Conservation (phyloP, 495 filamentous ascomycete species). For the Hypoxylon cercidicola region DNA sequence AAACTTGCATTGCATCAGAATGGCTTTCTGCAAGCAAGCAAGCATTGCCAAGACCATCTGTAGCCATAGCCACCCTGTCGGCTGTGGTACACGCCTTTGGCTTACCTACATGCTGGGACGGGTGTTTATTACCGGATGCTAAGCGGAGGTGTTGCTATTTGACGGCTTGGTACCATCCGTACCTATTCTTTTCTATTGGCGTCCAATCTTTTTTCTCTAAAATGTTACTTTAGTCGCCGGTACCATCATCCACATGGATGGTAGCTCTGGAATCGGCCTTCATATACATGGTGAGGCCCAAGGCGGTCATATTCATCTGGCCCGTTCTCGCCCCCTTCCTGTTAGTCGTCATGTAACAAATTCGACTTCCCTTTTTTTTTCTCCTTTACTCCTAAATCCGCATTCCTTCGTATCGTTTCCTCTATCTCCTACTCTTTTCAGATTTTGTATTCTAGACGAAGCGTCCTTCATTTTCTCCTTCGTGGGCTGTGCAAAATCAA, state of each 20-base stretch:
- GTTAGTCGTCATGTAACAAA: slow-evolving; percentile 28
- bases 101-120: slow-evolving; percentile 3
- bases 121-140: slow-evolving; percentile 21
- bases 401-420: slow-evolving; percentile 30
- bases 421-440: slow-evolving; percentile 33
- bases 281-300: slow-evolving; percentile 24
- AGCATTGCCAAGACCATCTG: slow-evolving; percentile 24
- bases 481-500: slow-evolving; percentile 43
- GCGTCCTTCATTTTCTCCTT: slow-evolving; percentile 37
- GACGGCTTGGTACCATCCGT: slow-evolving; percentile 16
- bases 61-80: too few species aligned
- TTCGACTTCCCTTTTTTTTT: slow-evolving; percentile 21
- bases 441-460: slow-evolving; percentile 35
- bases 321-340: slow-evolving; percentile 24
- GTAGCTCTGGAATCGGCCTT: slow-evolving; percentile 13
- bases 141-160: slow-evolving; percentile 18
- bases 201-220: slow-evolving; percentile 20
- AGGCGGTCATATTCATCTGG: slow-evolving; percentile 29
- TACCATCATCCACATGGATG: slow-evolving; percentile 30
- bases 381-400: slow-evolving; percentile 29
- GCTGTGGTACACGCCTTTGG: slow-evolving; percentile 15
- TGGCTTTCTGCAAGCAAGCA: slow-evolving; percentile 13
- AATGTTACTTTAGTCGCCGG: slow-evolving; percentile 29
- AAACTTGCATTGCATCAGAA: slow-evolving; percentile 25
- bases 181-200: slow-evolving; percentile 24